Evolutionary conservation across 2,329 filamentous ascomycete genomes (phyloP), one percentile per base, ranked within the genome.

Genomic region (Geoglossum cookeanum): DNA sequence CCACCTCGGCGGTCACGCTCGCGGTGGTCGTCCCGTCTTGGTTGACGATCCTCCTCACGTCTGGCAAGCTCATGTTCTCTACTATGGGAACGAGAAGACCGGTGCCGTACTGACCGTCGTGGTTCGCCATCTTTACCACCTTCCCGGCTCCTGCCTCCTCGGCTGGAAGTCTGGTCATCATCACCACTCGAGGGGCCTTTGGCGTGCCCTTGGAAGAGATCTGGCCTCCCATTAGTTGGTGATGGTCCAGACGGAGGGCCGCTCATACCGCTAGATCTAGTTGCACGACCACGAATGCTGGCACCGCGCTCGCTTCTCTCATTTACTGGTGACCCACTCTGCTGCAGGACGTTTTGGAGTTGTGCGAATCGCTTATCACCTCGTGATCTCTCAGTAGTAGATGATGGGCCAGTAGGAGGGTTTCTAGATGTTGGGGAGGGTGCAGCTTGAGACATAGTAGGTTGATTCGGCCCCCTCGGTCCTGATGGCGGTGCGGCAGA

Each of bases 311-410:
- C 55, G 29, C 17, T 58, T 15, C 32, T 35, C 15, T 58, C 56
- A n/a, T 32, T 27, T 6, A 48, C 29, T 29, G 15, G 45, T 17
- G 47, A 37, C 27, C 54, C 57, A 51, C 37, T 29, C 30, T 58
- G 57, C 42, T 58, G 57, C 4, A 58, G 45, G 27, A 58, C 53
- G 33, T 57, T 57, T 51, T 58, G 57, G 17, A 58, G 35, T 5
- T 54, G 55, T n/a, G 57, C 57, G 37, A 58, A 58, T 15, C 57
- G 53, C 13, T 58, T 58, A 27, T 58, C 57, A 13, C 33, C 54
- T 11, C 57, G 33, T 13, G 39, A 39, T 35, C 57, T 30, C 30
- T 58, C 57, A 4, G 27, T 17, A 15, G 32, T 54, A 27, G 55
- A 57, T 22, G 55, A 44, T 8, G 54, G 57, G 9, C 57, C 57